Conservation (phyloP, 2,329 filamentous ascomycete genomes). For the Hyphodiscus sp. region DNA sequence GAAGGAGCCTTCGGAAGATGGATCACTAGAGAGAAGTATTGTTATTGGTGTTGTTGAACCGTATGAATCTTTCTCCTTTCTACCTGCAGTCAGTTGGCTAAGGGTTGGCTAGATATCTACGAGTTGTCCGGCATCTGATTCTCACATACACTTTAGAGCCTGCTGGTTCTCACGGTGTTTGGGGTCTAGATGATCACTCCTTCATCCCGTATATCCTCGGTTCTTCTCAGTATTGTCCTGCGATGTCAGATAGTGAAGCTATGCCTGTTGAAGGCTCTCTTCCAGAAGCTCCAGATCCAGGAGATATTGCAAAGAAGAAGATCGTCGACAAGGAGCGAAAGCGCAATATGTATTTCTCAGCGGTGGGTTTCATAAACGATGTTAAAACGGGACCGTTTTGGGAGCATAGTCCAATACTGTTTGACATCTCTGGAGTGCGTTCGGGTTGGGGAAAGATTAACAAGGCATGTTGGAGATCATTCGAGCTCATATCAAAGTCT, state of each 20-base stretch:
- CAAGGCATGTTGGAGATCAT: slow-evolving; percentile 43
- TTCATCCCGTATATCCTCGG: slow-evolving; percentile 94
- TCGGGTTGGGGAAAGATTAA: slow-evolving; percentile 99
- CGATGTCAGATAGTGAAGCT: slow-evolving; percentile 56
- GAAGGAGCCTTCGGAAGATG: slow-evolving; percentile 39
- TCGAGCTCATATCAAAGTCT: not conserved
- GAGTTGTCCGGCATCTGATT: slow-evolving; percentile 75
- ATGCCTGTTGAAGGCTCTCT: slow-evolving; percentile 78
- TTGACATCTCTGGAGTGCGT: slow-evolving; percentile 85
- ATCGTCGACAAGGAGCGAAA: slow-evolving; percentile 59
- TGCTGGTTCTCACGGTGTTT: slow-evolving; percentile 92
- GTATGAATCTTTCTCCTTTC: slow-evolving; percentile 42
- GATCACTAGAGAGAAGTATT: slow-evolving; percentile 67
- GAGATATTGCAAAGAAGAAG: slow-evolving; percentile 58
- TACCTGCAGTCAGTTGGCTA: not conserved
- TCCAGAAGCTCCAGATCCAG: slow-evolving; percentile 62
- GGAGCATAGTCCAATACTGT: slow-evolving; percentile 92
- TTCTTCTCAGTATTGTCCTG: slow-evolving; percentile 78
- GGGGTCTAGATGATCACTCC: slow-evolving; percentile 96
- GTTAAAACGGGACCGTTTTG: slow-evolving; percentile 96
- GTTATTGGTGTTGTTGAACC: slow-evolving; percentile 78
- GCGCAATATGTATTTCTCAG: slow-evolving; percentile 85
- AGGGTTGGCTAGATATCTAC: slow-evolving; percentile 56
- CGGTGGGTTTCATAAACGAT: slow-evolving; percentile 93
- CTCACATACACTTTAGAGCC: slow-evolving; percentile 89